Percentiles rank a stretch among this genome's conserved stretches.
Evolutionary conservation across 169 alveolate species (phyloP).

Genomic region (Perkinsus olseni): DNA sequence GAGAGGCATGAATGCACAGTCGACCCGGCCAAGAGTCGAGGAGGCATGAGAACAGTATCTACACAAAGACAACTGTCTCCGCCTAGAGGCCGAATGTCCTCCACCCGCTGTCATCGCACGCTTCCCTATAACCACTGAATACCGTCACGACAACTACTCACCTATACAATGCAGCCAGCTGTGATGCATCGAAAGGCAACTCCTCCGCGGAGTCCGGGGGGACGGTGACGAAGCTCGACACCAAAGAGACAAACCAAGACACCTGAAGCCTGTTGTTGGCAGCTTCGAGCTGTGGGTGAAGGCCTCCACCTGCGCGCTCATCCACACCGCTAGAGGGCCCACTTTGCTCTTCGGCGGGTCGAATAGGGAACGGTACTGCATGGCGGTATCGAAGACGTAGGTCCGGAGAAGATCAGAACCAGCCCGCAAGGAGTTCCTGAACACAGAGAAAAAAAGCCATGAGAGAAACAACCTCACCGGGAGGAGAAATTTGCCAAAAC

Average conservation of each 20-base stretch:
- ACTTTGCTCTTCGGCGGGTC: not conserved
- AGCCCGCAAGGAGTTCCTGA: not conserved
- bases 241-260: not conserved
- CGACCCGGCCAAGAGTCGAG: not conserved
- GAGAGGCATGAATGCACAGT: not conserved
- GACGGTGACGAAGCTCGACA: not conserved
- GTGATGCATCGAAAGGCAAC: not conserved
- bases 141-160: too few relatives aligned
- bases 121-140: too few relatives aligned
- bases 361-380: not conserved
- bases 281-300: not conserved
- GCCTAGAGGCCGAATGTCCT: too few relatives aligned
- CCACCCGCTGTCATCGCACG: too few relatives aligned
- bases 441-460: not conserved
- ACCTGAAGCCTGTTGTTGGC: not conserved
- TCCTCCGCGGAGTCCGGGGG: not conserved
- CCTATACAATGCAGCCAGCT: not conserved
- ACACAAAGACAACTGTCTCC: too few relatives aligned
- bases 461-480: not conserved
- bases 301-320: not conserved
- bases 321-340: not conserved
- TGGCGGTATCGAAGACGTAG: not conserved
- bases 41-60: not conserved
- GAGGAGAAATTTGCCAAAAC: not conserved
- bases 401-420: not conserved